phyloP scores from a whole-genome alignment of 2,329 filamentous ascomycete genomes.

The Apiospora saccharicola region DNA sequence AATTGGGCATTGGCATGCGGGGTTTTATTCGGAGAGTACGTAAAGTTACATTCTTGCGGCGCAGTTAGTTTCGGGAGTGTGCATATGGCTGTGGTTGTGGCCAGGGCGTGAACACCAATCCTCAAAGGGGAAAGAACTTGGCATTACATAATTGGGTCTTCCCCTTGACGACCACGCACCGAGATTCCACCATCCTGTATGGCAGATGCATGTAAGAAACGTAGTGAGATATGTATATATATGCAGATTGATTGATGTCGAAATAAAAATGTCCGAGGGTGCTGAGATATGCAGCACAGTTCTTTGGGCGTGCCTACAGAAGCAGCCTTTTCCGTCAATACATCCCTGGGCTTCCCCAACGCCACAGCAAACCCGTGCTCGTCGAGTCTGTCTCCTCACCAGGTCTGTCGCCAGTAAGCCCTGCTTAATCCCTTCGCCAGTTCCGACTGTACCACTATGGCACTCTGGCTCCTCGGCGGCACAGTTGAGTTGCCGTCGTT shows the following conservation, averaged over 20 bases:
- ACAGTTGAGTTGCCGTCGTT: not conserved
- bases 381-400: not conserved
- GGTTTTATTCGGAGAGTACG: not conserved
- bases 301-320: not conserved
- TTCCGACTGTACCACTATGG: not conserved
- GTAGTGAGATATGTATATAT: no score
- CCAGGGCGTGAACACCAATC: not conserved
- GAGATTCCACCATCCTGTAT: not conserved
- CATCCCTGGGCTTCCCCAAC: not conserved
- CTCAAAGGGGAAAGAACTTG: not conserved
- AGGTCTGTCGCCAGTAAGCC: not conserved
- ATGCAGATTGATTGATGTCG: no score
- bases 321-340: not conserved
- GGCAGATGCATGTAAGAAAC: not conserved
- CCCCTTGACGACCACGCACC: not conserved
- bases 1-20: not conserved
- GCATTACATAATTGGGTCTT: conserved; percentile 7
- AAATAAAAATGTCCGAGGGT: no score
- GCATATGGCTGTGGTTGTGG: conserved; percentile 1
- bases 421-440: not conserved
- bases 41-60: not conserved
- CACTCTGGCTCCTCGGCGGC: not conserved
- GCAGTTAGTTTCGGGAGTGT: not conserved
- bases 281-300: no score
- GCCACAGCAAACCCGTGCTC: not conserved